phyloP scores from a whole-genome alignment of 2,329 filamentous ascomycete genomes.

The Xylariomycetidae sp. region DNA sequence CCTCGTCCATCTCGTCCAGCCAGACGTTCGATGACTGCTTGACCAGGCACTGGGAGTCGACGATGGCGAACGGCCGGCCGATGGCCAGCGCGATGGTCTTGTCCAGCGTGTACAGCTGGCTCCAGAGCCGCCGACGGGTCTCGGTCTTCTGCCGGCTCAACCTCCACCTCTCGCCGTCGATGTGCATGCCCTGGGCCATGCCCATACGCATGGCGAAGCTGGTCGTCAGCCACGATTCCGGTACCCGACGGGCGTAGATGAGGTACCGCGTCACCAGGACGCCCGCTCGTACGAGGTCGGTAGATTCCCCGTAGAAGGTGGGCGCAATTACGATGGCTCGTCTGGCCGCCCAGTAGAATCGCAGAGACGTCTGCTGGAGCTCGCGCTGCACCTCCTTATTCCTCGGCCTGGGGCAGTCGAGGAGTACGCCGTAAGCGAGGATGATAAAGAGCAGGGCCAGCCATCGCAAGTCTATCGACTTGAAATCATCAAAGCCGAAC shows the following conservation, averaged over 20 bases:
- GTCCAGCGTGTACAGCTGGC: conserved; percentile 34
- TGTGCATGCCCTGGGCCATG: conserved; percentile 38
- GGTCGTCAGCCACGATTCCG: conserved; percentile 36
- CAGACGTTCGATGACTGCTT: conserved; percentile 31
- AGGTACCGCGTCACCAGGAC: conserved; percentile 35
- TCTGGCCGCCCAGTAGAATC: conserved; percentile 36
- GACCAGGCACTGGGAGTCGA: conserved; percentile 33
- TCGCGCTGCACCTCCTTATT: conserved; percentile 31
- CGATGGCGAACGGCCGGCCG: conserved; percentile 34
- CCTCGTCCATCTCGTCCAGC: conserved; percentile 3
- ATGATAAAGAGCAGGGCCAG: conserved; percentile 36
- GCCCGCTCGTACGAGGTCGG: conserved; percentile 35
- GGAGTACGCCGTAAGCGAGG: conserved; percentile 32
- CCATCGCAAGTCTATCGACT: conserved; percentile 35
- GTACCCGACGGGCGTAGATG: conserved; percentile 31
- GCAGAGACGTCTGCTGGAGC: conserved; percentile 32
- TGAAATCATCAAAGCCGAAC: conserved; percentile 35
- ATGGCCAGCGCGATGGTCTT: conserved; percentile 35
- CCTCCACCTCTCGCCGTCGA: conserved; percentile 35
- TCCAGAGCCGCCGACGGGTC: conserved; percentile 34
- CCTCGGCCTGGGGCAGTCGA: conserved; percentile 28
- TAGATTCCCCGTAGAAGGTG: conserved; percentile 36
- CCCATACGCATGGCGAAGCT: conserved; percentile 39
- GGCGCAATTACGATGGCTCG: conserved; percentile 36
- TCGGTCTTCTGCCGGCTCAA: conserved; percentile 32